Base-by-base conservation (phyloP, 108 stramenopile species). In the Nitzschia inconspicua region DNA sequence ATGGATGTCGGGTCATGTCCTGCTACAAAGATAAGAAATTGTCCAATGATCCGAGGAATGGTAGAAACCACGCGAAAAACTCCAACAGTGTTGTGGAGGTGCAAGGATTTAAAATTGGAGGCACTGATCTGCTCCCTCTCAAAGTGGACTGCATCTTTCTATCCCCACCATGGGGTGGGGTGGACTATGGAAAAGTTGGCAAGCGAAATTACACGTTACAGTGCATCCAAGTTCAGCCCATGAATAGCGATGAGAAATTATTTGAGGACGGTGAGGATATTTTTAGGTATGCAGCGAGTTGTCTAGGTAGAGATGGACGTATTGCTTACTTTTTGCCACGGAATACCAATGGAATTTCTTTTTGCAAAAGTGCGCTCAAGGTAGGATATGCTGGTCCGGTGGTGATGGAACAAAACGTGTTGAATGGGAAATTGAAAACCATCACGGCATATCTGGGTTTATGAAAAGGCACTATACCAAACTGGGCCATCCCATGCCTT, bases 151-250 rank as follows among this genome's bases (percentile, higher is more conserved):
- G 51, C 41, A 59, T 88, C 20, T 93, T 93, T 57, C 49, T 93
- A 13, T 80, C 78, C 13, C 91, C 91, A 25, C 91, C 91, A 1
- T 93, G 91, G 91, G 91, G 91, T 24, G 91, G 91, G n/a, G 63
- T 80, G 48, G 72, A 76, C 36, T 93, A 93, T 56, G 68, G 44
- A 44, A 63, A 70, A 16, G 44, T 70, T 43, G 82, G 82, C 41
- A 73, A 69, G 25, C 22, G 57, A 19, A 70, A 65, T 27, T 77
- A 67, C 49, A 56, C 58, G 16, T 59, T 77, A 31, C 43, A 54
- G 19, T 56, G 50, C 25, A 68, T 68, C 43, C 28, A 50, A 23
- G 20, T 72, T n/a, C 41, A 57, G 1, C 29, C 35, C 25, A 44
- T 42, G 0, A 39, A 47, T 22, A 35, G 25, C 20, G 44, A 44